Evolutionary conservation across 2,329 filamentous ascomycete genomes (phyloP), one percentile per base, ranked within the genome.

Genomic region (Calonectria fujianensis): DNA sequence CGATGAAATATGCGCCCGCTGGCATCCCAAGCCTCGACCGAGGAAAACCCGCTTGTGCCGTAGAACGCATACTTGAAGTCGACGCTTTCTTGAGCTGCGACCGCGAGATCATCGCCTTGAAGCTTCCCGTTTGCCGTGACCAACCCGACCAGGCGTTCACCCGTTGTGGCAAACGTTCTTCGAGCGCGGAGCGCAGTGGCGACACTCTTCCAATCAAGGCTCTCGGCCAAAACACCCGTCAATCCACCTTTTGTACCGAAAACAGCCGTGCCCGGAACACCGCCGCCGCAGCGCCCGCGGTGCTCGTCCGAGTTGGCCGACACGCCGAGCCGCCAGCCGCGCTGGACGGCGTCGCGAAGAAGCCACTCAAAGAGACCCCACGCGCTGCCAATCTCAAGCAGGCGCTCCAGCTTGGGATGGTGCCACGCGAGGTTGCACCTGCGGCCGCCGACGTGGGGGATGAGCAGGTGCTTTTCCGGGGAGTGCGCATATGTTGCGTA

Each of bases 281-380:
- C 83, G 18, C 83, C 84, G 14, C 84, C 84, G 66, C 84, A 85
- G 0, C 83, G 78, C 2, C 83, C 83, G 1, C 83, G 80, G 69
- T 85, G 83, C 77, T 85, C 83, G 52, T 85, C 83, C 32, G 79
- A 82, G 70, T 85, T 85, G 18, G 84, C 84, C 48, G 77, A 83
- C 0, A 85, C 83, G 4, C 84, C 83, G 27, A 85, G 35, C 70
- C 81, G 82, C 82, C 82, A 84, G 13, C 83, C 84, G 2, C 83
- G 69, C 41, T 74, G 41, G 2, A 85, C 79, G 7, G 79, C 82
- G 61, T 84, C 82, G 16, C 78, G 79, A 3, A 85, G 73, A 14
- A 84, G 74, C 84, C 83, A 85, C 70, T 85, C 84, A 16, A 73
- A 85, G 83, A 45, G 69, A 1, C 83, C 83, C 84, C 84, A 85